Percentiles rank a stretch among this genome's conserved stretches.
Evolutionary conservation across 129 eudicot species (phyloP).

Genomic region (Pittosporum tobira): DNA sequence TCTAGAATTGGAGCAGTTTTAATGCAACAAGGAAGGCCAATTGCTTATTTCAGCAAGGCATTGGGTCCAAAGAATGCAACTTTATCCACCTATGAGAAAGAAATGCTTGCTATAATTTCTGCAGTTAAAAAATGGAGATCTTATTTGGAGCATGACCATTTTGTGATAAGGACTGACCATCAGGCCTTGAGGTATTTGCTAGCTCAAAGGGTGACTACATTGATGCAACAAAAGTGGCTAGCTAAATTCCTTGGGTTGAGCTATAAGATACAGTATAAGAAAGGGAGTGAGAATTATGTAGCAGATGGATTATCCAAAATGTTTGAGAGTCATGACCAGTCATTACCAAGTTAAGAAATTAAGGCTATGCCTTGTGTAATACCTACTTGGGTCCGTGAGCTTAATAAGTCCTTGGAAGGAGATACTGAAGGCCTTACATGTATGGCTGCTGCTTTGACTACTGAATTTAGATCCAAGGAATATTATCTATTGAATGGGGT

Average conservation of each 20-base stretch:
- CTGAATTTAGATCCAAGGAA: too few relatives aligned
- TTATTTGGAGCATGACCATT: background rate
- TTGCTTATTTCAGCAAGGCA: background rate
- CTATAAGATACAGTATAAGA: background rate
- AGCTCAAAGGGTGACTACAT: conserved; percentile 1
- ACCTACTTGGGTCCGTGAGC: background rate
- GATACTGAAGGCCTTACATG: too few relatives aligned
- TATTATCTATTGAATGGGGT: background rate
- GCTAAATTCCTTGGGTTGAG: background rate
- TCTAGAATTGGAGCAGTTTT: too few relatives aligned
- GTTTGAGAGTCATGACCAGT: background rate
- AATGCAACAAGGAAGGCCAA: background rate
- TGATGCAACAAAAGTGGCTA: conserved; percentile 3
- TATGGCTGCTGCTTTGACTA: background rate
- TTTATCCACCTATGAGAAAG: too few relatives aligned
- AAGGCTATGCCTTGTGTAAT: background rate
- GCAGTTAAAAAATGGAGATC: background rate
- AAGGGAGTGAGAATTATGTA: background rate
- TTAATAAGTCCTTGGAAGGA: background rate
- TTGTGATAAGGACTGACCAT: conserved; percentile 1
- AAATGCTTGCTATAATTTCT: background rate
- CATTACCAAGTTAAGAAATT: too few relatives aligned
- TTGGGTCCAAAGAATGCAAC: background rate
- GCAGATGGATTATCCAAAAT: conserved; percentile 16
- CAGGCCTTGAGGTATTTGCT: background rate